These are phyloP conservation scores for Trifolium dubium DNA, from an alignment of 306 rosid genomes.

Conservation along the genomic window DNA sequence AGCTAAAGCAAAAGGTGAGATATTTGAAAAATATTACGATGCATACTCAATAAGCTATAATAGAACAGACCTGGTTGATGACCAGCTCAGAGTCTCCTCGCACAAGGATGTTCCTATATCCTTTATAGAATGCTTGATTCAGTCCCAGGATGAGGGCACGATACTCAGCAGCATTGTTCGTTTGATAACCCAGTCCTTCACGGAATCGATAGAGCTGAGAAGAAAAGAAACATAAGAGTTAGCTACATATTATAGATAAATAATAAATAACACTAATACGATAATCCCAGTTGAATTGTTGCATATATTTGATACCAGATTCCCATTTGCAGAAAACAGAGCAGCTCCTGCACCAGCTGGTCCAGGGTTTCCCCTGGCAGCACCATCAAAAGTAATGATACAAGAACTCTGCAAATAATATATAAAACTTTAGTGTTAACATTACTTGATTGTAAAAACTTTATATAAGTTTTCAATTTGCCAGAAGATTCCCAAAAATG, in stretches of 20 bases:
- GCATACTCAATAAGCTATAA: neutral
- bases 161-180: constrained; percentile 86
- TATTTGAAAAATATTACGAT: neutral
- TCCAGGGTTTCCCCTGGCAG: constrained; percentile 95
- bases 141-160: constrained; percentile 77
- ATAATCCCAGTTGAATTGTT: neutral
- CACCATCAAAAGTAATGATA: constrained; percentile 75
- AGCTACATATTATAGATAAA: constrained; percentile 25
- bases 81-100: constrained; percentile 84
- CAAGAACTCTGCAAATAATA: constrained; percentile 56
- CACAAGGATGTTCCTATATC: constrained; percentile 63
- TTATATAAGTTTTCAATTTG: neutral
- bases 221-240: constrained; percentile 17
- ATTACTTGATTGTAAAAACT: neutral
- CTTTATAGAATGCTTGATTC: constrained; percentile 67
- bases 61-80: constrained; percentile 75
- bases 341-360: constrained; percentile 91
- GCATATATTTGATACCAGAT: constrained; percentile 49
- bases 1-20: neutral
- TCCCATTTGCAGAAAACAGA: constrained; percentile 61
- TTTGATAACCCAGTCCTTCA: constrained; percentile 78
- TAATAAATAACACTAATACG: neutral
- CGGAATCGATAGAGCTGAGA: constrained; percentile 65
- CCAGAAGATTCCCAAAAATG: neutral
- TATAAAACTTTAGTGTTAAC: neutral